Evolutionary conservation across 148 eudicot species (phyloP), one percentile per base, ranked within the genome.

Genomic region (Heliosperma pusillum): DNA sequence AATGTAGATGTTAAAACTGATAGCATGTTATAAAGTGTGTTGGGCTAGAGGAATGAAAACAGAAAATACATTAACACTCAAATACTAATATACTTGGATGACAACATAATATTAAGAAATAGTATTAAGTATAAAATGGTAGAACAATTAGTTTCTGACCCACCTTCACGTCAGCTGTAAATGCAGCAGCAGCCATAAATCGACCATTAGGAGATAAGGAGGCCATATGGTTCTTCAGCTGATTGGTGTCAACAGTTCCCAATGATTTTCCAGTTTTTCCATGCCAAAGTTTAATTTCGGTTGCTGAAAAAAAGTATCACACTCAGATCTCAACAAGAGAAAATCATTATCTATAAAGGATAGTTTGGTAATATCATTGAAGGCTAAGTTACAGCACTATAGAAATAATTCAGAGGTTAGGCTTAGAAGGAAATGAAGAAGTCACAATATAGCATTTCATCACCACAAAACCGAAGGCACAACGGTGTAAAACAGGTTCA

Each of bases 131-230:
- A 10, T 50, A 50, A 4, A 47, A 17, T 20, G 20, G 47, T 5
- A 19, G n/a, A 42, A n/a, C 69, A 70, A 44, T 27, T 50, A n/a
- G 21, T 24, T 55, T 29, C 9, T 25, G 58, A 56, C 57, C n/a
- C 30, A 91, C 99, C 99, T 96, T 96, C 78, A 96, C 99, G 87
- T 96, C 99, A 82, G 99, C 99, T 59, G 99, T 96, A 81, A 96
- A 96, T 83, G 99, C 99, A 76, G 99, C 99, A 62, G 99, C 97
- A 75, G 97, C 99, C 82, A 95, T 81, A 82, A 95, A 95, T 47
- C 97, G 97, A 0, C 99, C 99, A 87, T 92, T 86, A 58, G 95
- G 97, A 80, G 99, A 96, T 81, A 96, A 79, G 44, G 96, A 76
- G 52, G 97, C 97, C 97, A 92, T 96, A 77, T 87, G 93, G 83